phyloP scores from a whole-genome alignment of 2,329 filamentous ascomycete genomes.

The Alternaria metachromatica region DNA sequence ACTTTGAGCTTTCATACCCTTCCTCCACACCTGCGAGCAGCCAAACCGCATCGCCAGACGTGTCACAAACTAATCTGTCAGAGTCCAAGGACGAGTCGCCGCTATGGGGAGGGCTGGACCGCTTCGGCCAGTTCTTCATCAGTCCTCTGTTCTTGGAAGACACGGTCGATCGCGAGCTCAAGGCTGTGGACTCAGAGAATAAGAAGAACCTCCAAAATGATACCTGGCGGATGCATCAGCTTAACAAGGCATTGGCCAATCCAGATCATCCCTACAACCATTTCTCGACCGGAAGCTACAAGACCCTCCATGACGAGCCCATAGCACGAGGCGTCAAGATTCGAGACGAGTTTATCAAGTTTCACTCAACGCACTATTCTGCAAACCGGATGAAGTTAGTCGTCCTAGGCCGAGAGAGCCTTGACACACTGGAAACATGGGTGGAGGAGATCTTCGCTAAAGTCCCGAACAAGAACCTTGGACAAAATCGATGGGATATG shows the following conservation, averaged over 20 bases:
- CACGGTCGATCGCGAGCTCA: conserved; percentile 84
- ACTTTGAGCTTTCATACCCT: conserved; percentile 90
- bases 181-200: conserved; percentile 92
- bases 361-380: conserved; percentile 88
- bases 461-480: conserved; percentile 81
- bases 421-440: conserved; percentile 86
- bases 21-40: conserved; percentile 64
- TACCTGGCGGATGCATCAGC: conserved; percentile 83
- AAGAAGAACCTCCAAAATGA: conserved; percentile 97
- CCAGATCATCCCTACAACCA: conserved; percentile 87
- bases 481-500: conserved; percentile 71
- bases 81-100: conserved; percentile 59
- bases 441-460: conserved; percentile 81
- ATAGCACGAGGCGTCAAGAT: conserved; percentile 82
- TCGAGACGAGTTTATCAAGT: conserved; percentile 88
- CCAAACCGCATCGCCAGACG: conserved; percentile 44
- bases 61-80: conserved; percentile 46
- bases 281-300: conserved; percentile 88
- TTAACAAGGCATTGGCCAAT: conserved; percentile 88
- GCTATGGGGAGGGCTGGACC: conserved; percentile 82
- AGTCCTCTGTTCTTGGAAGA: conserved; percentile 83
- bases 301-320: conserved; percentile 83
- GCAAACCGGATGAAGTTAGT: conserved; percentile 94
- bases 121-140: conserved; percentile 94
- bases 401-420: conserved; percentile 78